Evolutionary conservation across 352 stramenopile genomes (phyloP).

Genomic region (Phytophthora lateralis): DNA sequence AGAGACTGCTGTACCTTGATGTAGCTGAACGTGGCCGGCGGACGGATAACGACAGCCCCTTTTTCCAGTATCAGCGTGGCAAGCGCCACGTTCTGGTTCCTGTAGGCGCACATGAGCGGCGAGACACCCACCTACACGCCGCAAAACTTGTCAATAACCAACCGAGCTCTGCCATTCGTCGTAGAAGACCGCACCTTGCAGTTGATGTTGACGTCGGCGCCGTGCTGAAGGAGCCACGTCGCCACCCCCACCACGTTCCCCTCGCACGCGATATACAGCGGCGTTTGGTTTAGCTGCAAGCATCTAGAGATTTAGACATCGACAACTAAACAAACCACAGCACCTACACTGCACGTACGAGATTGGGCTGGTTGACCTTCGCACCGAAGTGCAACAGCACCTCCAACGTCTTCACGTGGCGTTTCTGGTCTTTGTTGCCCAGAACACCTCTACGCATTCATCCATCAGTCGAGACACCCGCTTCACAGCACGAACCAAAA

Average conservation of each 20-base stretch:
- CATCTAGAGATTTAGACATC: not conserved
- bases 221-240: conserved; percentile 58
- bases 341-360: conserved; percentile 23
- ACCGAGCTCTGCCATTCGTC: not conserved
- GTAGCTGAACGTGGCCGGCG: conserved; percentile 34
- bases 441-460: conserved; percentile 32
- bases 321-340: not conserved
- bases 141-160: conserved; percentile 3
- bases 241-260: conserved; percentile 44
- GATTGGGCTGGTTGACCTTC: conserved; percentile 59
- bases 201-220: conserved; percentile 55
- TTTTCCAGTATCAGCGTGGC: conserved; percentile 53
- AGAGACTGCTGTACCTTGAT: conserved; percentile 45
- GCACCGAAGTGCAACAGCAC: conserved; percentile 59
- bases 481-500: not conserved
- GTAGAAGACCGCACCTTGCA: conserved; percentile 38
- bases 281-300: conserved; percentile 59
- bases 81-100: conserved; percentile 52
- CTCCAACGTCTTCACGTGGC: conserved; percentile 62
- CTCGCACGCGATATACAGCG: conserved; percentile 63
- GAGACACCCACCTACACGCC: conserved; percentile 36
- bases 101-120: conserved; percentile 61
- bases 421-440: conserved; percentile 52
- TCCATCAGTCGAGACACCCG: not conserved
- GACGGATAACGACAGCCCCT: conserved; percentile 44